Conservation (phyloP, 2,329 filamentous ascomycete species). For the Fusarium anguioides region DNA sequence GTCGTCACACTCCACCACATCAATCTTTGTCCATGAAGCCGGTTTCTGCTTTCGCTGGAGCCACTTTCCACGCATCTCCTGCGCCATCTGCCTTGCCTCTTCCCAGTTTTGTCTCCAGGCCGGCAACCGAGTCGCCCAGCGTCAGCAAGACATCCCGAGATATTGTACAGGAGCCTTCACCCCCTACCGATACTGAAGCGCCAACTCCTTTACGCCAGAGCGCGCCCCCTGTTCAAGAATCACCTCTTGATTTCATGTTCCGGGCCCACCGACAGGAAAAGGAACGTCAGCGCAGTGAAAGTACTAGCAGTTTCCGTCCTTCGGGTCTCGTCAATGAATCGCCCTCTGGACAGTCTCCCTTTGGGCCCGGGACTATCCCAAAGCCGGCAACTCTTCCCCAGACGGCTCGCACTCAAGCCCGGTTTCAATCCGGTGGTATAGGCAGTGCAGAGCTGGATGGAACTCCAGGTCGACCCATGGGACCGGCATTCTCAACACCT, state of each 20-base stretch:
- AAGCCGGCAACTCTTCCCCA: slow-evolving; percentile 44
- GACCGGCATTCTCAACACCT: slow-evolving; percentile 75
- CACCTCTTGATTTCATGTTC: slow-evolving; percentile 91
- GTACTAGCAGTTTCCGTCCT: slow-evolving; percentile 58
- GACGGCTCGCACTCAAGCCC: slow-evolving; percentile 38
- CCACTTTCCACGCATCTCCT: slow-evolving; percentile 94
- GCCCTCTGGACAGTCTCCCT: slow-evolving; percentile 58
- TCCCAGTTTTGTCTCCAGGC: slow-evolving; percentile 85
- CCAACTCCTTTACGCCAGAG: slow-evolving; percentile 57
- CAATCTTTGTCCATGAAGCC: slow-evolving; percentile 59
- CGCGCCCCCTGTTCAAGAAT: slow-evolving; percentile 62
- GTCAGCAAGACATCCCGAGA: slow-evolving; percentile 51
- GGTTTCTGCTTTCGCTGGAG: slow-evolving; percentile 81
- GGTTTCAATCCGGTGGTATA: slow-evolving; percentile 41
- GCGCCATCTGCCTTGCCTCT: slow-evolving; percentile 90
- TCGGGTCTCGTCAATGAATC: slow-evolving; percentile 59
- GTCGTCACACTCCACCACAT: slow-evolving; percentile 56
- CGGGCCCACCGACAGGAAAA: slow-evolving; percentile 85
- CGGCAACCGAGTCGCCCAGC: slow-evolving; percentile 72
- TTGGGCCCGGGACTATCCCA: slow-evolving; percentile 41
- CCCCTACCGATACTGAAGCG: slow-evolving; percentile 64
- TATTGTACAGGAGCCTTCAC: slow-evolving; percentile 57
- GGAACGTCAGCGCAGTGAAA: slow-evolving; percentile 67
- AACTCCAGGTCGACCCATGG: slow-evolving; percentile 65
- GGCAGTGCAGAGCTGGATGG: slow-evolving; percentile 70